A percentile compares a stretch with the other conserved stretches of the same genome.
Evolutionary conservation across 768 basidiomycete species (phyloP).

Genomic region (Boletus huronensis): DNA sequence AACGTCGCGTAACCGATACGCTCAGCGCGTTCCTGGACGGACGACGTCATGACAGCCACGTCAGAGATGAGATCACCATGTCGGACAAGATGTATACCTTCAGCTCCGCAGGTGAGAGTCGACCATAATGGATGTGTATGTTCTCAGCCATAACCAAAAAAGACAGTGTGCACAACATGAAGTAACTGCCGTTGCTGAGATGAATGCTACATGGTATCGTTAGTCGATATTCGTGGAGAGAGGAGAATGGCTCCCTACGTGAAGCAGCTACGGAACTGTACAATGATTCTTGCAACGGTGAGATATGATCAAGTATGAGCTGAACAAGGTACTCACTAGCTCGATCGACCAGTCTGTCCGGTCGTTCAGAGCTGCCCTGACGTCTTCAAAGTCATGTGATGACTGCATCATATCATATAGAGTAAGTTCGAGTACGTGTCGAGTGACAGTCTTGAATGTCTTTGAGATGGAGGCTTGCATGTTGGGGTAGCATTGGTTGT

Average conservation of each 20-base stretch:
- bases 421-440: constrained; percentile 7
- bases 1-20: constrained; percentile 15
- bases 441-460: background rate
- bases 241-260: background rate
- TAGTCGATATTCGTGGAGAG: background rate
- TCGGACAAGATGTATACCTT: constrained; percentile 16
- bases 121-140: constrained; percentile 17
- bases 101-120: constrained; percentile 21
- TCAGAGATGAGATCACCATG: background rate
- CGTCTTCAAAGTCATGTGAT: constrained; percentile 21
- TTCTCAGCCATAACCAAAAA: constrained; percentile 21
- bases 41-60: background rate
- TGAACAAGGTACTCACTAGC: constrained; percentile 7
- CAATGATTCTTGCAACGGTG: background rate
- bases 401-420: constrained; percentile 16
- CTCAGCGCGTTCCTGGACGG: constrained; percentile 9
- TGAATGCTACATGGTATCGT: constrained; percentile 18
- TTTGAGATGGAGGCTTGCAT: constrained; percentile 10
- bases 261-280: constrained; percentile 10
- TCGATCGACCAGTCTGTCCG: constrained; percentile 23
- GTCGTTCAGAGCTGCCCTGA: constrained; percentile 15
- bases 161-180: constrained; percentile 12
- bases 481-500: background rate
- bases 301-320: background rate
- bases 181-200: background rate